Base-by-base conservation (phyloP, 2,329 filamentous ascomycete genomes). In the Calonectria hawksworthii region DNA sequence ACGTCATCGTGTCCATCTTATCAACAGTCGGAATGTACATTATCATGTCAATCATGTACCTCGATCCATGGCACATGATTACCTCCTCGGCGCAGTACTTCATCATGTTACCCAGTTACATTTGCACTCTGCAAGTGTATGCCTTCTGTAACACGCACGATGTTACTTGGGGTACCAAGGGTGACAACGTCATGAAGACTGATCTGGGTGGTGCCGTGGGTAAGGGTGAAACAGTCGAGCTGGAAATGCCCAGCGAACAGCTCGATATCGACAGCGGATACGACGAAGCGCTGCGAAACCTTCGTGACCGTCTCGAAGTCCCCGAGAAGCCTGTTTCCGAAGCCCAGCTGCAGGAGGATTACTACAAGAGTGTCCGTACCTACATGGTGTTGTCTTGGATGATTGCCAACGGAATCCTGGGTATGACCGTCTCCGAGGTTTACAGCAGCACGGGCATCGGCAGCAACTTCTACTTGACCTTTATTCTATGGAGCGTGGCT, bases 41-140 rank as follows among this genome's bases (percentile, higher is more conserved):
- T 88, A 85, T 98, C 86, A 98, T 98, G 93, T 97, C 94, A 30
- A 95, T 99, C 87, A 87, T 99, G 75, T 99, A 99, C 86, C 92
- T 99, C 61, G 98, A 99, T 80, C 97, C 97, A 0, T 99, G 97
- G 97, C 97, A 99, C 88, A 97, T 99, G 94, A 94, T 99, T 87
- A 99, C 97, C 16, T 96, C 94, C 0, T 93, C 95, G 0, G 92
- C 90, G 0, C 96, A 98, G 84, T 99, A 99, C 88, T 98, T 99
- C 84, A 90, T 96, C 61, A 92, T 99, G 32, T 89, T 99, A 44
- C 97, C 97, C 0, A 93, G 90, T 50, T 99, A 99, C 88, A 98
- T 99, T 86, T 99, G 97, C 88, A 99, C 95, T 0, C 90, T 99
- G 3, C 97, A 99, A 85, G 96, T 99, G 26, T 99, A 99, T 86